Conservation (phyloP, 2,329 filamentous ascomycete genomes). For the Colletotrichum viniferum region DNA sequence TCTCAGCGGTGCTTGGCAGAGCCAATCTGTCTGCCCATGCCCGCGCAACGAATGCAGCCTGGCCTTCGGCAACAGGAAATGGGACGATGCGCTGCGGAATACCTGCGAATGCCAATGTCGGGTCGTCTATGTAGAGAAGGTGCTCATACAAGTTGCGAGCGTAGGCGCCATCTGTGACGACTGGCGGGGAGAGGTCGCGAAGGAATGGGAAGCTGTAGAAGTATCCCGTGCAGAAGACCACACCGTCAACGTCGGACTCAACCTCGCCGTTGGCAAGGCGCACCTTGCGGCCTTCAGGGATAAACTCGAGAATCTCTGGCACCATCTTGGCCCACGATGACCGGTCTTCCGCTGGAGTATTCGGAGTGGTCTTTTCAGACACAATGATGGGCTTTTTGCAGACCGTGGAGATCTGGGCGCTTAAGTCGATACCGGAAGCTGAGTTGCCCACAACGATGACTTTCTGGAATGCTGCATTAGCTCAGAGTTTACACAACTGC, state of each 20-base stretch:
- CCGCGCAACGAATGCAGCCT: slow-evolving; percentile 69
- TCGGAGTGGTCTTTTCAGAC: slow-evolving; percentile 48
- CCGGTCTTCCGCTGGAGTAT: slow-evolving; percentile 27
- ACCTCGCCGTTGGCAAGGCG: slow-evolving; percentile 69
- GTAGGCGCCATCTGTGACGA: slow-evolving; percentile 64
- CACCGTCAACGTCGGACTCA: slow-evolving; percentile 71
- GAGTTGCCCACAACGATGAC: slow-evolving; percentile 72
- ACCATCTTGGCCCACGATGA: slow-evolving; percentile 35
- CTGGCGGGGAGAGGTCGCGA: slow-evolving; percentile 43
- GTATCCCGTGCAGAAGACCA: slow-evolving; percentile 91
- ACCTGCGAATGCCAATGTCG: slow-evolving; percentile 69
- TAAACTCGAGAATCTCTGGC: slow-evolving; percentile 52
- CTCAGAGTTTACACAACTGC: not conserved
- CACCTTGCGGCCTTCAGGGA: slow-evolving; percentile 47
- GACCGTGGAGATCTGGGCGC: slow-evolving; percentile 62
- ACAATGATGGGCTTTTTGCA: slow-evolving; percentile 60
- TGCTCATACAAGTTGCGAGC: slow-evolving; percentile 70
- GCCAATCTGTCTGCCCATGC: slow-evolving; percentile 67
- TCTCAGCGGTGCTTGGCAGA: slow-evolving; percentile 58
- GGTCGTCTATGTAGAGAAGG: slow-evolving; percentile 67
- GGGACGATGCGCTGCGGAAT: slow-evolving; percentile 74
- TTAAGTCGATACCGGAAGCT: slow-evolving; percentile 72
- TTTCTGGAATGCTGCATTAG: slow-evolving; percentile 48
- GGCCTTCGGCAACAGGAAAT: slow-evolving; percentile 72
- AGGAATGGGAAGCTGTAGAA: slow-evolving; percentile 84